Conservation (phyloP, 164 flowering plant genomes). For the Piper longum region DNA sequence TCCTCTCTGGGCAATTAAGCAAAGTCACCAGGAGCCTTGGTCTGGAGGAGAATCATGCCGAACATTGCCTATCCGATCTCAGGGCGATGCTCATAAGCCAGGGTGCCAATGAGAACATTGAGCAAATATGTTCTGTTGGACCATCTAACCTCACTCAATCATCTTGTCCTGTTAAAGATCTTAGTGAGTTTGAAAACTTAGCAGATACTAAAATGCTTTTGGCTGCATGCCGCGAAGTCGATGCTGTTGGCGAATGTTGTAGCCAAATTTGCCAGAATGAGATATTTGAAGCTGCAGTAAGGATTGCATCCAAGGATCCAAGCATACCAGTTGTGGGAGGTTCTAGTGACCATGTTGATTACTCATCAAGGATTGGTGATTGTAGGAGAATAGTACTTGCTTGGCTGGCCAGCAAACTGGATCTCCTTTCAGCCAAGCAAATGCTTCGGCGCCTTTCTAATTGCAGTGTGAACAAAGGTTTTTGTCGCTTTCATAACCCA, state of each 20-base stretch:
- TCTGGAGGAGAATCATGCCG: slow-evolving; percentile 45
- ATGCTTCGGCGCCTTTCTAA: slow-evolving; percentile 76
- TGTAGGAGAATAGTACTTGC: slow-evolving; percentile 64
- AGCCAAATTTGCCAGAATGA: slow-evolving; percentile 35
- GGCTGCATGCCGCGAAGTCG: slow-evolving; percentile 55
- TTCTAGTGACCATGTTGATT: slow-evolving; percentile 16
- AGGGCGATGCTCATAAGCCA: slow-evolving; percentile 54
- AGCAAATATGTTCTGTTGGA: slow-evolving; percentile 50
- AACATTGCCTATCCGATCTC: slow-evolving; percentile 72
- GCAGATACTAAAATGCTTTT: slow-evolving; percentile 64
- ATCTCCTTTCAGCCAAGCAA: slow-evolving; percentile 46
- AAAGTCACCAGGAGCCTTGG: slow-evolving; percentile 50
- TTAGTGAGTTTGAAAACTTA: slow-evolving; percentile 50
- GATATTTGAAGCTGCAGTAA: slow-evolving; percentile 65
- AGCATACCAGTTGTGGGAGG: slow-evolving; percentile 27
- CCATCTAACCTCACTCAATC: slow-evolving; percentile 72
- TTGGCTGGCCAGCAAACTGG: slow-evolving; percentile 79
- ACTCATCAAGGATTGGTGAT: slow-evolving; percentile 38
- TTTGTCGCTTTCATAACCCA: neutral
- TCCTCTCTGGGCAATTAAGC: slow-evolving; percentile 79
- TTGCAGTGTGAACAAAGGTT: slow-evolving; percentile 87
- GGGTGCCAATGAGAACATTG: slow-evolving; percentile 53
- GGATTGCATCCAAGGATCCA: slow-evolving; percentile 36
- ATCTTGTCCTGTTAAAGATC: slow-evolving; percentile 78
- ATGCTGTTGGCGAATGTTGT: slow-evolving; percentile 71